Evolutionary conservation across 176 grass and related monocot genomes (phyloP).

Genomic region (Aegilops longissima): DNA sequence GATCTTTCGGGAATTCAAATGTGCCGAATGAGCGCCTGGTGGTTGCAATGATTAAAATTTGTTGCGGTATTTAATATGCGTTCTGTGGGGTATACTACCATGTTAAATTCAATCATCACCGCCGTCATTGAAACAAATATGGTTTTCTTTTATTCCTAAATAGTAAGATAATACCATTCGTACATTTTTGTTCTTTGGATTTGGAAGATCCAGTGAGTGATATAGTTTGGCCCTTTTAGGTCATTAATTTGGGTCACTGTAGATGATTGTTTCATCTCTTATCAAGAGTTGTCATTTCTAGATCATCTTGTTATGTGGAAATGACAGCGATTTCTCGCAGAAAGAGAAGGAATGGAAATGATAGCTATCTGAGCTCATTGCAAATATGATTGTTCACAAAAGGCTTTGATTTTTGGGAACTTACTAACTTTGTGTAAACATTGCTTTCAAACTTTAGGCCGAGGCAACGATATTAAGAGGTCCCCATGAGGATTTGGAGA

Average conservation of each 20-base stretch:
- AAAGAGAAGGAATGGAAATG: neutral
- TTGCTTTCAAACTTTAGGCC: constrained; percentile 44
- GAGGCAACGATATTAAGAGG: constrained; percentile 77
- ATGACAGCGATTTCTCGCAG: neutral
- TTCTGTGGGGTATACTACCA: neutral
- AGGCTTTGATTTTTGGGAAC: neutral
- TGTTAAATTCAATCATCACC: neutral
- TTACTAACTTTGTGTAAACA: neutral
- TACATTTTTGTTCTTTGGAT: neutral
- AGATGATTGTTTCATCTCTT: neutral
- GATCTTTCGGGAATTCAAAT: neutral
- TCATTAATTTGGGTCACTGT: neutral
- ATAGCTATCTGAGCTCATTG: neutral
- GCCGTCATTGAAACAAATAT: neutral
- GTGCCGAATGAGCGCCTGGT: neutral
- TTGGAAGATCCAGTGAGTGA: neutral
- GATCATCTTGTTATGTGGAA: neutral
- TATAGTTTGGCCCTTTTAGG: neutral
- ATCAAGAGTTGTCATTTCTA: constrained; percentile 5
- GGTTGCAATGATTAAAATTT: neutral
- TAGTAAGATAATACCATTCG: neutral
- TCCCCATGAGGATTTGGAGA: constrained; percentile 87
- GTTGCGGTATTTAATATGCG: neutral
- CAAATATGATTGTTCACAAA: neutral
- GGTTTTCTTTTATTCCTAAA: neutral